Percentiles rank a stretch among this genome's conserved stretches.
These are phyloP conservation scores for Cercospora citrullina DNA, from an alignment of 2,329 filamentous ascomycete genomes.

Conservation along the genomic window DNA sequence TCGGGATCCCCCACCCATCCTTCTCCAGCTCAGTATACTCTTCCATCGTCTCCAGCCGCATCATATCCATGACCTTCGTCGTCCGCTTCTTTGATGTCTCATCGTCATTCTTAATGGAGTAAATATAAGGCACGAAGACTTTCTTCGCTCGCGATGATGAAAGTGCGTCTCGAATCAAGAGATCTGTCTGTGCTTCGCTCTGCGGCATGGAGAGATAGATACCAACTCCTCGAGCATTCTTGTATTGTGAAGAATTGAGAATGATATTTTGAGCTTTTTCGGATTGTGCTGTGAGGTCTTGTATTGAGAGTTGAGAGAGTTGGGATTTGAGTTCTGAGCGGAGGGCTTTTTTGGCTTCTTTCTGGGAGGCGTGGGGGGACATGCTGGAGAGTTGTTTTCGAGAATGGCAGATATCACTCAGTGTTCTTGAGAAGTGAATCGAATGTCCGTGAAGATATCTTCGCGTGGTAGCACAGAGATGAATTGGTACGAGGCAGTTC, in stretches of 20 bases:
- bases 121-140: conserved; percentile 87
- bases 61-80: conserved; percentile 89
- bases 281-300: conserved; percentile 71
- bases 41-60: conserved; percentile 67
- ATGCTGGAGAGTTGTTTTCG: background rate
- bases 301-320: conserved; percentile 61
- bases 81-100: conserved; percentile 30
- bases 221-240: conserved; percentile 71
- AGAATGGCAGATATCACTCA: background rate
- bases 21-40: conserved; percentile 76
- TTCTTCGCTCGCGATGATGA: conserved; percentile 65
- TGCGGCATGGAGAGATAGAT: conserved; percentile 92
- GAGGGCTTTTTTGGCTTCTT: conserved; percentile 70
- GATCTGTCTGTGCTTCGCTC: conserved; percentile 80
- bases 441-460: background rate
- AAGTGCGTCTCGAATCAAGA: conserved; percentile 80
- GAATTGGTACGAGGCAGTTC: background rate
- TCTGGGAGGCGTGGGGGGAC: conserved; percentile 11
- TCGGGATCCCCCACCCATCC: conserved; percentile 96
- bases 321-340: conserved; percentile 67
- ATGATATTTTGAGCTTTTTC: conserved; percentile 64
- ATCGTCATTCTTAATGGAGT: conserved; percentile 16
- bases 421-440: too few species aligned
- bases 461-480: background rate
- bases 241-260: conserved; percentile 69